Percentiles rank a stretch among this genome's conserved stretches.
These are phyloP conservation scores for Colletotrichum zoysiae DNA, from an alignment of 2,329 filamentous ascomycete species.

Conservation along the genomic window DNA sequence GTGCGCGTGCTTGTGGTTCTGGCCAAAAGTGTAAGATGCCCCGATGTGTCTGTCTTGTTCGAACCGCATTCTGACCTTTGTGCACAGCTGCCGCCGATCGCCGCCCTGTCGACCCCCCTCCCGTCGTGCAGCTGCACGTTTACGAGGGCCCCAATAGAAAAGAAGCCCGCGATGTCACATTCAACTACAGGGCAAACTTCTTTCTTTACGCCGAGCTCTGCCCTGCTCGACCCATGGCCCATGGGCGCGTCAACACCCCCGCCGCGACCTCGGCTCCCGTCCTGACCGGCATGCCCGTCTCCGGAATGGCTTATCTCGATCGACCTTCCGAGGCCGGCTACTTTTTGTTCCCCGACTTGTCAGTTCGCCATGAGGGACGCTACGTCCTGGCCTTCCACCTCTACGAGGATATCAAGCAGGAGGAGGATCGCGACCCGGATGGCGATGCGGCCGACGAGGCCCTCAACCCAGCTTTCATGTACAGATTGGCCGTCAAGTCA, in stretches of 20 bases:
- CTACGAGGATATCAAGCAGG: constrained; percentile 92
- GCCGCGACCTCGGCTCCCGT: constrained; percentile 83
- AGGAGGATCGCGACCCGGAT: constrained; percentile 78
- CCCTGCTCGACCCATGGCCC: constrained; percentile 84
- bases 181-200: constrained; percentile 95
- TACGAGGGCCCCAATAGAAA: constrained; percentile 77
- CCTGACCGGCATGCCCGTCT: constrained; percentile 92
- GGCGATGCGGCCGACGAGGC: constrained; percentile 50
- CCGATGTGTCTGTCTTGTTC: constrained; percentile 33
- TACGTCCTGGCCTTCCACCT: constrained; percentile 94
- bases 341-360: constrained; percentile 97
- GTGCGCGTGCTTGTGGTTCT: constrained; percentile 93
- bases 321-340: constrained; percentile 85
- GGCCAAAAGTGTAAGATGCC: constrained; percentile 86
- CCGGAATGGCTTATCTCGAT: constrained; percentile 95
- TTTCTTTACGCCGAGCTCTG: constrained; percentile 96
- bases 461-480: constrained; percentile 76
- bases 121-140: constrained; percentile 91
- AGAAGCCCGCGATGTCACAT: constrained; percentile 79
- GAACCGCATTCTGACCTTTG: constrained; percentile 44
- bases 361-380: constrained; percentile 93
- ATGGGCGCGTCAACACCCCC: constrained; percentile 77
- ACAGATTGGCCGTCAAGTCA: constrained; percentile 91
- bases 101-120: constrained; percentile 92
- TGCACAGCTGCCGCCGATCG: constrained; percentile 82